phyloP scores from a whole-genome alignment of 2,329 filamentous ascomycete species.

The Microsporum audouinii region DNA sequence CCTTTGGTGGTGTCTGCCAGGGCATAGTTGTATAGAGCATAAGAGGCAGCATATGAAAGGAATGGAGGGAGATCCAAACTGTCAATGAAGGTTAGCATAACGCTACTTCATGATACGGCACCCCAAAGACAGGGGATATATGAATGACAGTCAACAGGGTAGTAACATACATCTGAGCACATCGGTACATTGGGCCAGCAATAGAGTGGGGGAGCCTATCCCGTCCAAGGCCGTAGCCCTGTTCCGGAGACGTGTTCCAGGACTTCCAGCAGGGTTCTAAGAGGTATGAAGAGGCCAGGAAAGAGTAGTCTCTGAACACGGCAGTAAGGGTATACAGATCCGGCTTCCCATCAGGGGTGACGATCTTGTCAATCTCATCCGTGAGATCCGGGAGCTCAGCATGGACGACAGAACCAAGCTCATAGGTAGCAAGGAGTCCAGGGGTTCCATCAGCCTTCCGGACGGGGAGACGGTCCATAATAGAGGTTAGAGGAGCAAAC shows the following conservation, averaged over 20 bases:
- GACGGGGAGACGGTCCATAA: conserved; percentile 69
- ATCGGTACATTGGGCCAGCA: conserved; percentile 69
- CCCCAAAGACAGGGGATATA: neutral
- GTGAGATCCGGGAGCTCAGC: conserved; percentile 68
- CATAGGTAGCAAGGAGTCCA: conserved; percentile 63
- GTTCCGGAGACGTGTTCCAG: conserved; percentile 45
- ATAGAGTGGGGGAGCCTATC: conserved; percentile 62
- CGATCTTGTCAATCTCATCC: conserved; percentile 56
- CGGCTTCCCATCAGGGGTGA: conserved; percentile 39
- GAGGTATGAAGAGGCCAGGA: conserved; percentile 77
- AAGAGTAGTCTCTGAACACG: conserved; percentile 82
- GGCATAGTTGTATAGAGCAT: conserved; percentile 53
- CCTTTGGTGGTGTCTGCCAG: conserved; percentile 46
- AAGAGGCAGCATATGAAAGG: conserved; percentile 67
- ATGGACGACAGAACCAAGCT: conserved; percentile 63
- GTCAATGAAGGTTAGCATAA: conserved; percentile 9
- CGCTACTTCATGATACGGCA: neutral
- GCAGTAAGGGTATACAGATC: conserved; percentile 74
- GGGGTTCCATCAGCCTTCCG: conserved; percentile 60
- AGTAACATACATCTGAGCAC: conserved; percentile 71
- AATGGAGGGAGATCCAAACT: conserved; percentile 73
- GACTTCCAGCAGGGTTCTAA: conserved; percentile 83
- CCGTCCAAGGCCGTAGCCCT: conserved; percentile 66
- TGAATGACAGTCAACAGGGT: neutral
- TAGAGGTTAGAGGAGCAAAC: conserved; percentile 60